A percentile compares a stretch with the other conserved stretches of the same genome.
These are phyloP conservation scores for Beauveria medogensis DNA, from an alignment of 2,329 filamentous ascomycete genomes.

Conservation along the genomic window DNA sequence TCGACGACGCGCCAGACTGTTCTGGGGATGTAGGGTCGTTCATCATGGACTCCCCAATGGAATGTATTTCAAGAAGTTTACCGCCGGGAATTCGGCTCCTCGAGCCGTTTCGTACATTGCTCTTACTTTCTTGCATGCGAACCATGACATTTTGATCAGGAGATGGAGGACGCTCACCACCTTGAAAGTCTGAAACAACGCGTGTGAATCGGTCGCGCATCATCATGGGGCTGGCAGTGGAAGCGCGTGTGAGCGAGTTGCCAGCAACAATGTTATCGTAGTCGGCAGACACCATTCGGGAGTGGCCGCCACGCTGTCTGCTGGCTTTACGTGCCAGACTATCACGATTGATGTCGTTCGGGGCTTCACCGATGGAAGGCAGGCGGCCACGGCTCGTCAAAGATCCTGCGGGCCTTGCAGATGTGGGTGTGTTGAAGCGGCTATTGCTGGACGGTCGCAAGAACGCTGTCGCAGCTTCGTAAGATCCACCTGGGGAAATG, in stretches of 20 bases:
- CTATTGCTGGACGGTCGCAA: slow-evolving; percentile 59
- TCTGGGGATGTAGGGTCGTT: slow-evolving; percentile 51
- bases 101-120: slow-evolving; percentile 59
- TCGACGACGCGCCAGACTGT: slow-evolving; percentile 44
- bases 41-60: slow-evolving; percentile 41
- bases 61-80: slow-evolving; percentile 54
- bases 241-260: slow-evolving; percentile 50
- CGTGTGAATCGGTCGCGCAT: slow-evolving; percentile 40
- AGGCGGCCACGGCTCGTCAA: slow-evolving; percentile 49
- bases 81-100: slow-evolving; percentile 72
- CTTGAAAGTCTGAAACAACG: slow-evolving; percentile 23
- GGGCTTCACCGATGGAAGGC: slow-evolving; percentile 64
- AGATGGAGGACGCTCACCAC: slow-evolving; percentile 51
- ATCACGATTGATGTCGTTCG: slow-evolving; percentile 25
- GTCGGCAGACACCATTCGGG: slow-evolving; percentile 30
- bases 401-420: slow-evolving; percentile 51
- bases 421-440: slow-evolving; percentile 61
- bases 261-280: slow-evolving; percentile 36
- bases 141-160: slow-evolving; percentile 49
- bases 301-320: slow-evolving; percentile 20
- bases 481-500: slow-evolving; percentile 48
- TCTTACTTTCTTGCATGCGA: slow-evolving; percentile 50
- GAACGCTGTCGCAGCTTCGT: slow-evolving; percentile 59
- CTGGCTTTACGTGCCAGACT: slow-evolving; percentile 16
- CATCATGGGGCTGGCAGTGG: slow-evolving; percentile 61